A percentile compares a stretch with the other conserved stretches of the same genome.
phyloP scores from a whole-genome alignment of 2,329 filamentous ascomycete species.

The Coniochaeta sp. region DNA sequence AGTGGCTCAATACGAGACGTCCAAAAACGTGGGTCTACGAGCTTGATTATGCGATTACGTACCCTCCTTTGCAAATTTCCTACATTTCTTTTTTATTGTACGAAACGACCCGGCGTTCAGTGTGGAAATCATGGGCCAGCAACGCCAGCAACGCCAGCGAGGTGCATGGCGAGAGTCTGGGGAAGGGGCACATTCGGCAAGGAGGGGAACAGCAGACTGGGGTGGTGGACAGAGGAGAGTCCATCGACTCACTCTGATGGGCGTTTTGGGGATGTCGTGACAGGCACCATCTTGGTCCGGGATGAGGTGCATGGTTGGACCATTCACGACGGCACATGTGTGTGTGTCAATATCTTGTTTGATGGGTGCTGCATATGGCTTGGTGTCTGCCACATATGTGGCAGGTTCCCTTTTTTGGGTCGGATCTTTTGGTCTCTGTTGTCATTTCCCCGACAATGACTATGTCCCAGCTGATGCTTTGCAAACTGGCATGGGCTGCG shows the following conservation, averaged over 20 bases:
- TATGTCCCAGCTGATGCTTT: constrained; percentile 11
- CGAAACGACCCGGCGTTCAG: constrained; percentile 1
- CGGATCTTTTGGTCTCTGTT: neutral
- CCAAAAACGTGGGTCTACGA: neutral
- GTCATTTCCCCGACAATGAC: constrained; percentile 9
- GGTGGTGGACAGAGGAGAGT: neutral
- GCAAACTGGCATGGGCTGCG: neutral
- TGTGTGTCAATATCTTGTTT: constrained; percentile 18
- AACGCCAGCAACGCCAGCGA: neutral
- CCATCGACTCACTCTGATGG: neutral
- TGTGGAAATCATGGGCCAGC: neutral
- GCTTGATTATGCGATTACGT: constrained; percentile 8
- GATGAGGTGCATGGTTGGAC: neutral
- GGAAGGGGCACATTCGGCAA: neutral
- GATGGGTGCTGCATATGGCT: constrained; percentile 46
- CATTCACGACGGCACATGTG: neutral
- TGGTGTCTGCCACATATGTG: neutral
- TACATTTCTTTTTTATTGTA: constrained; percentile 9
- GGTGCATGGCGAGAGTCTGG: neutral
- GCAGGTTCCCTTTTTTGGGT: neutral
- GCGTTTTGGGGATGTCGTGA: neutral
- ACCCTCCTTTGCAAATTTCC: constrained; percentile 10
- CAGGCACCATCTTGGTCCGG: neutral
- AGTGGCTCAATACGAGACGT: neutral
- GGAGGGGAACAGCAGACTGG: neutral